phyloP scores from a whole-genome alignment of 2,329 filamentous ascomycete genomes.

The Talaromyces sp. region DNA sequence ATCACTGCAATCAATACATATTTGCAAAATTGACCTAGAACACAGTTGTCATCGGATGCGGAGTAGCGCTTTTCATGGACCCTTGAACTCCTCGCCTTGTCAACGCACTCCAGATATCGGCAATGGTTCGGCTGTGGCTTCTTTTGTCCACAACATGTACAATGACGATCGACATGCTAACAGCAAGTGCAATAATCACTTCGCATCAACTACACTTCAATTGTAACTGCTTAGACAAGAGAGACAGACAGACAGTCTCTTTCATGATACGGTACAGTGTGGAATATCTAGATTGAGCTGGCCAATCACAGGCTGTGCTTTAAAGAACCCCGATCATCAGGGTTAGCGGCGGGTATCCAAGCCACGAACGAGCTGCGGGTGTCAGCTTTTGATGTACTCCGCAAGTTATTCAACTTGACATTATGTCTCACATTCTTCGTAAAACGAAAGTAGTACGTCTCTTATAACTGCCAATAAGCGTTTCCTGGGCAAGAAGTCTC shows the following conservation, averaged over 20 bases:
- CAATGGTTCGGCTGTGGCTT: neutral
- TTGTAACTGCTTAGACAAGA: neutral
- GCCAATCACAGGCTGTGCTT: neutral
- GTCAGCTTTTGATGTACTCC: neutral
- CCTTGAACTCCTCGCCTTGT: neutral
- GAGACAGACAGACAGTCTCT: neutral
- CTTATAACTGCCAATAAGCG: neutral
- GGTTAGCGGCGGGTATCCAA: neutral
- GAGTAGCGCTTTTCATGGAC: neutral
- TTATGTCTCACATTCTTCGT: neutral
- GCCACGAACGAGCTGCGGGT: neutral
- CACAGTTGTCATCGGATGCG: neutral
- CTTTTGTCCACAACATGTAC: neutral
- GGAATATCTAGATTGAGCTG: neutral
- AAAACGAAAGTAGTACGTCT: neutral
- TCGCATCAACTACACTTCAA: neutral
- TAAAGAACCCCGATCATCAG: neutral
- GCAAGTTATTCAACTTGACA: neutral
- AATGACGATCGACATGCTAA: neutral
- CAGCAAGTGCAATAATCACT: neutral
- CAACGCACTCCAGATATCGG: neutral
- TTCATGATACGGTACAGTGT: neutral
- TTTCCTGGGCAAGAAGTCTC: neutral
- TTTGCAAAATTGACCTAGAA: neutral
- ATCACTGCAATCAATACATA: neutral